phyloP scores from a whole-genome alignment of 768 basidiomycete genomes.

The Termitomyces eurrhizus region DNA sequence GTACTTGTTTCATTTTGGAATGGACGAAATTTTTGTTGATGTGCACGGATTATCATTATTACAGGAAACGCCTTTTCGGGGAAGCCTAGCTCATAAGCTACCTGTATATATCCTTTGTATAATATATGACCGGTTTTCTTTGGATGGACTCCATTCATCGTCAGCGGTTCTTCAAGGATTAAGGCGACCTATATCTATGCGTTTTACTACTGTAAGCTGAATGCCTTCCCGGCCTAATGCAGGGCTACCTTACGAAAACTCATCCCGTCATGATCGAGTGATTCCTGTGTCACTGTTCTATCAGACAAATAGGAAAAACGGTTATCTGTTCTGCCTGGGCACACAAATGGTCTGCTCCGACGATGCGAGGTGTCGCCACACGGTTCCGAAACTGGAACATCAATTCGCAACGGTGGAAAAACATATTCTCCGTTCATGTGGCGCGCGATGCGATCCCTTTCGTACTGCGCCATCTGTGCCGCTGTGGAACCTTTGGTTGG shows the following conservation, averaged over 20 bases:
- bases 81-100: conserved; percentile 30
- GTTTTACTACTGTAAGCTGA: background rate
- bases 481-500: conserved; percentile 27
- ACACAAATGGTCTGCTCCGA: background rate
- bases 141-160: conserved; percentile 14
- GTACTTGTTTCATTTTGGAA: conserved; percentile 25
- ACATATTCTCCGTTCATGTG: conserved; percentile 37
- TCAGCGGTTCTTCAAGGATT: background rate
- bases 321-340: background rate
- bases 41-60: conserved; percentile 2
- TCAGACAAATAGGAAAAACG: background rate
- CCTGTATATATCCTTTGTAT: conserved; percentile 1
- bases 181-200: background rate
- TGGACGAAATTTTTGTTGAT: background rate
- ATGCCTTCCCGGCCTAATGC: background rate
- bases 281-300: background rate
- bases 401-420: conserved; percentile 33
- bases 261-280: background rate
- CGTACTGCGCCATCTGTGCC: conserved; percentile 32
- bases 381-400: background rate
- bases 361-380: background rate
- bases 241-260: background rate
- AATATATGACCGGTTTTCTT: conserved; percentile 6
- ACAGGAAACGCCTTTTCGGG: conserved; percentile 65
- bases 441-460: conserved; percentile 31